These are phyloP conservation scores for Calonectria hongkongensis DNA, from an alignment of 2,329 filamentous ascomycete genomes.

Conservation along the genomic window DNA sequence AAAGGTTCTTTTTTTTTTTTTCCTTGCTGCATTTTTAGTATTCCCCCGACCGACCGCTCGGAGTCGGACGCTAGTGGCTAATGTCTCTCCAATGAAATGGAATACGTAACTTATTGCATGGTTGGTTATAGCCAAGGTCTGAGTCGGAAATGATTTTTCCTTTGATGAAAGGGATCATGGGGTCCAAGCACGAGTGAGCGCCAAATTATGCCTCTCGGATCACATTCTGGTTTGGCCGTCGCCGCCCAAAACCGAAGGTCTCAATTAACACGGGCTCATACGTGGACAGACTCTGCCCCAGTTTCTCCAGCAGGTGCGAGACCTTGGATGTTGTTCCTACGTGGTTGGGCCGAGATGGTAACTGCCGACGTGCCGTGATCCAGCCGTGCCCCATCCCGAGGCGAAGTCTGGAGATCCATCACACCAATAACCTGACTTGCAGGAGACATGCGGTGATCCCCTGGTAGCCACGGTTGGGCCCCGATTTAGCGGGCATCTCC, in stretches of 20 bases:
- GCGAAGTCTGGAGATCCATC: conserved; percentile 51
- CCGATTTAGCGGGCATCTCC: conserved; percentile 39
- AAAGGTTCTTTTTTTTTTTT: conserved; percentile 18
- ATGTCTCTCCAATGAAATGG: background rate
- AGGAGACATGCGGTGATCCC: conserved; percentile 50
- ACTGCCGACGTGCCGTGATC: conserved; percentile 10
- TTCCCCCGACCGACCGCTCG: conserved; percentile 36
- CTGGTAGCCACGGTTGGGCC: conserved; percentile 41
- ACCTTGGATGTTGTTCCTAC: conserved; percentile 1
- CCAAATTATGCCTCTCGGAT: conserved; percentile 26
- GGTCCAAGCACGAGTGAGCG: conserved; percentile 19
- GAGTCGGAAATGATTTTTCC: conserved; percentile 22
- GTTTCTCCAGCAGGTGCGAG: conserved; percentile 10
- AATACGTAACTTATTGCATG: conserved; percentile 5
- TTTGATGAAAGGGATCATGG: conserved; percentile 23
- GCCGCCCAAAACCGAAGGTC: conserved; percentile 5
- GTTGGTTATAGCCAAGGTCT: conserved; percentile 1
- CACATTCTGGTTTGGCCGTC: conserved; percentile 21
- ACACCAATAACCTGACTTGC: conserved; percentile 52
- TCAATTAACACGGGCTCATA: background rate
- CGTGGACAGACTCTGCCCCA: conserved; percentile 2
- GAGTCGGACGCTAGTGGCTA: conserved; percentile 33
- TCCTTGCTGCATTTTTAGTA: conserved; percentile 27
- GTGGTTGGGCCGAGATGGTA: conserved; percentile 26
- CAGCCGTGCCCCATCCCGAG: conserved; percentile 33